Percentiles rank a stretch among this genome's conserved stretches.
Evolutionary conservation across 805 yeast species (phyloP).

Genomic region (Kluyveromyces dobzhanskii): DNA sequence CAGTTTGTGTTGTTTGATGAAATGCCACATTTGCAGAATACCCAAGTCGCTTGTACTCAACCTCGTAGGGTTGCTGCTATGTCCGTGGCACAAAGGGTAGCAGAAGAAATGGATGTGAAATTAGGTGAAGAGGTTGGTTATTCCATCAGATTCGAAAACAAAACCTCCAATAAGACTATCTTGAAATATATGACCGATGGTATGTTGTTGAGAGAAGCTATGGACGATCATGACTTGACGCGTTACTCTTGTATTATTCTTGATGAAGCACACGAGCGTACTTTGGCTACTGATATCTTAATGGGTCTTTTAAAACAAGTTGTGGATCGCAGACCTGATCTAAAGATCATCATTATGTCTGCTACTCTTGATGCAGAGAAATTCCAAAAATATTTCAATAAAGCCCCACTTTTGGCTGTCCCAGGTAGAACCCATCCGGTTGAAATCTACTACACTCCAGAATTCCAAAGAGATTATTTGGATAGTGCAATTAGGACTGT

Average conservation of each 20-base stretch:
- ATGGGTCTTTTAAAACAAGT: slow-evolving; percentile 92
- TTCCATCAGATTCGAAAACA: slow-evolving; percentile 88
- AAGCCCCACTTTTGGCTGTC: slow-evolving; percentile 90
- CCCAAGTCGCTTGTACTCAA: slow-evolving; percentile 89
- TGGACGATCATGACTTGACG: slow-evolving; percentile 82
- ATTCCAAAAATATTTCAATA: slow-evolving; percentile 80
- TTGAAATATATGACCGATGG: slow-evolving; percentile 98
- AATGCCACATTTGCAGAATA: slow-evolving; percentile 76
- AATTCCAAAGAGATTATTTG: slow-evolving; percentile 87
- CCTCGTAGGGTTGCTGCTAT: slow-evolving; percentile 99
- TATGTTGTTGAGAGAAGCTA: slow-evolving; percentile 93
- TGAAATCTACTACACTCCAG: slow-evolving; percentile 94
- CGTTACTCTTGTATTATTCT: slow-evolving; percentile 84
- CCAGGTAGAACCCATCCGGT: slow-evolving; percentile 99
- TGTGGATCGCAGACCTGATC: slow-evolving; percentile 69
- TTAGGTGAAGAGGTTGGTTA: slow-evolving; percentile 95
- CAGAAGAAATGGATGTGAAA: slow-evolving; percentile 92
- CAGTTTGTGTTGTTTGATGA: slow-evolving; percentile 89
- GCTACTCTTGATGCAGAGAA: slow-evolving; percentile 97
- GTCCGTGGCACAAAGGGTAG: slow-evolving; percentile 97
- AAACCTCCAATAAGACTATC: slow-evolving; percentile 69
- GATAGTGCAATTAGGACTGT: slow-evolving; percentile 95
- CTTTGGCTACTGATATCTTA: slow-evolving; percentile 89
- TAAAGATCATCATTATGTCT: slow-evolving; percentile 91
- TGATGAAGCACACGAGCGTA: slow-evolving; percentile 98